Evolutionary conservation across 352 stramenopile genomes (phyloP), one percentile per base, ranked within the genome.

Genomic region (Blastocystis hominis): DNA sequence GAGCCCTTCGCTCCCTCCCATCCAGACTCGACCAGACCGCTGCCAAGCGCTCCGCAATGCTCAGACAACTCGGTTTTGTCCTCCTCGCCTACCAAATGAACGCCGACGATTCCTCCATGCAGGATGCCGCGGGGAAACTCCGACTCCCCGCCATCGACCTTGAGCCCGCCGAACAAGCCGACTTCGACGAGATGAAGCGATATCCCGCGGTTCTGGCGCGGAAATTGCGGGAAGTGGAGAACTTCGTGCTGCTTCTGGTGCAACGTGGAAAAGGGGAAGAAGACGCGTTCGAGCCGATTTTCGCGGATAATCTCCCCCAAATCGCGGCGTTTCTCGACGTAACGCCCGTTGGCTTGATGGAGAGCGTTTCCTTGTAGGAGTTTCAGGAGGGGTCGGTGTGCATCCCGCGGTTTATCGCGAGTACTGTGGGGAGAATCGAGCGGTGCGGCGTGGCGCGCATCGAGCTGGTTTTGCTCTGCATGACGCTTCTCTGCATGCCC

Each of bases 131-230:
- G 50, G n/a, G n/a, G 13, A n/a, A 13, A n/a, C 50, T 59, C n/a
- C n/a, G 10, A n/a, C 50, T 59, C 13, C 50, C 50, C n/a, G 13
- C 50, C n/a, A n/a, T 59, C 6, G 9, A 15, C 30, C 7, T 47
- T 46, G 9, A 20, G 6, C n/a, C 9, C 7, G 24, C 17, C 9
- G 70, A 80, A 47, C 10, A 2, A 17, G n/a, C 20, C 4, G 7
- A 10, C 9, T 9, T 62, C 6, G 30, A 72, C 7, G 62, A 72
- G 10, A 46, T 72, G 62, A 47, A 47, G 24, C 40, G 62, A 20
- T 72, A 50, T 42, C 70, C 70, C n/a, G 62, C 70, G 3, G 5
- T 80, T 66, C 54, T 80, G 15, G 44, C 70, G 38, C 46, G n/a
- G 7, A 24, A 20, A 3, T n/a, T 72, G 20, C 20, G 62, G 6